phyloP scores from a whole-genome alignment of 805 yeast species.

The Metschnikowia lachancei region DNA sequence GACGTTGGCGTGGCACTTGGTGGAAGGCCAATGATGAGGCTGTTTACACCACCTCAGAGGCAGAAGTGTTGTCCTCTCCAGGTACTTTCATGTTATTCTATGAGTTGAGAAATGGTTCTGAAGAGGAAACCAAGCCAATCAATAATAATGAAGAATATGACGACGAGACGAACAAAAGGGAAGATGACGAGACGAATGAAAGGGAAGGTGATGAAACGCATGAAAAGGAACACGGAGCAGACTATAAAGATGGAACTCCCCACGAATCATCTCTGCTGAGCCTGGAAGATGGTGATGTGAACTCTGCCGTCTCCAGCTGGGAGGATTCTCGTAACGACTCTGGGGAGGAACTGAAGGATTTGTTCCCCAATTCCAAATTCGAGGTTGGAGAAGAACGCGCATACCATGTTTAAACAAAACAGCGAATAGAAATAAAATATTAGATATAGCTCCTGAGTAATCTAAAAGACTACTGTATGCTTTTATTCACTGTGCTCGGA shows the following conservation, averaged over 20 bases:
- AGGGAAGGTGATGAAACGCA: background rate
- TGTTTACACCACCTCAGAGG: slow-evolving; percentile 74
- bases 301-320: slow-evolving; percentile 5
- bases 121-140: slow-evolving; percentile 8
- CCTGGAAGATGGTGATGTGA: slow-evolving; percentile 3
- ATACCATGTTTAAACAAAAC: slow-evolving; percentile 2
- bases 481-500: too few species aligned
- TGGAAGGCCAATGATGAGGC: slow-evolving; percentile 93
- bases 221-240: background rate
- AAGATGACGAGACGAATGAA: slow-evolving; percentile 10
- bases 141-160: slow-evolving; percentile 1
- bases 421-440: background rate
- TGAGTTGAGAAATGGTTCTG: slow-evolving; percentile 46
- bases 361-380: slow-evolving; percentile 14
- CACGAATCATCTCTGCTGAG: slow-evolving; percentile 7
- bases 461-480: background rate
- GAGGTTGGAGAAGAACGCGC: slow-evolving; percentile 14
- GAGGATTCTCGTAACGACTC: slow-evolving; percentile 6
- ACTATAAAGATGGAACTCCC: background rate
- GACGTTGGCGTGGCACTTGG: slow-evolving; percentile 83
- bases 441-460: background rate
- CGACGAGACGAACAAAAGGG: background rate
- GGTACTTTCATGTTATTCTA: slow-evolving; percentile 94
- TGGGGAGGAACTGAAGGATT: slow-evolving; percentile 10
- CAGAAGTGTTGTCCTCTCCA: slow-evolving; percentile 74